Percentiles rank a stretch among this genome's conserved stretches.
Evolutionary conservation across 2,329 filamentous ascomycete species (phyloP).

Genomic region (Xylaria sp.): DNA sequence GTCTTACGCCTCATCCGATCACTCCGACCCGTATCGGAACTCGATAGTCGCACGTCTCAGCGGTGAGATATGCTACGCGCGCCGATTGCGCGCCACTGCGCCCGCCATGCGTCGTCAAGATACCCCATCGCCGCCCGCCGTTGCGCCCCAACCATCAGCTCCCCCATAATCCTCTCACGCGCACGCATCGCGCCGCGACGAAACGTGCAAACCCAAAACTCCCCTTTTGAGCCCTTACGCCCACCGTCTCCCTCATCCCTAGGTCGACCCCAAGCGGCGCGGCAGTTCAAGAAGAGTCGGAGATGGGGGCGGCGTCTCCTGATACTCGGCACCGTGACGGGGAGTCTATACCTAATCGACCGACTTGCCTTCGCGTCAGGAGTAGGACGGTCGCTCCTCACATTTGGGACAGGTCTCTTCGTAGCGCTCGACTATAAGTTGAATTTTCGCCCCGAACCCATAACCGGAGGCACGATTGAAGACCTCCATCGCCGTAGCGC

Average conservation of each 20-base stretch:
- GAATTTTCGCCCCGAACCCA: conserved; percentile 85
- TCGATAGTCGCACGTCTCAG: neutral
- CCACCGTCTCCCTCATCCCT: conserved; percentile 82
- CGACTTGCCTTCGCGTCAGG: conserved; percentile 78
- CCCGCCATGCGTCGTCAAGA: conserved; percentile 19
- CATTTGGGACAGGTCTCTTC: conserved; percentile 78
- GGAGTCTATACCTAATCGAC: conserved; percentile 71
- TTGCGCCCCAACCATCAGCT: conserved; percentile 11
- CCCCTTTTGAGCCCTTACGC: conserved; percentile 66
- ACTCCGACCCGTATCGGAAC: neutral
- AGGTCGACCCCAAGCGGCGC: conserved; percentile 72
- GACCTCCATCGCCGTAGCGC: conserved; percentile 86
- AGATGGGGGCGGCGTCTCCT: conserved; percentile 80
- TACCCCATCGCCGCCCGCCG: conserved; percentile 1
- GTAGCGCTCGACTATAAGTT: conserved; percentile 95
- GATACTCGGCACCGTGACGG: conserved; percentile 63
- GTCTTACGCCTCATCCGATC: conserved; percentile 22
- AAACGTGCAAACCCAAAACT: conserved; percentile 31
- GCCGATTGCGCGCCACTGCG: conserved; percentile 25
- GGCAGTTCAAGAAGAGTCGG: conserved; percentile 70
- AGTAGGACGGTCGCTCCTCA: conserved; percentile 77
- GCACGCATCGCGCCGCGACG: conserved; percentile 35
- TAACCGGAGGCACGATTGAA: conserved; percentile 72
- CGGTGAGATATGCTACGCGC: conserved; percentile 29
- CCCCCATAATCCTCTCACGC: conserved; percentile 21